A percentile compares a stretch with the other conserved stretches of the same genome.
Evolutionary conservation across 805 yeast genomes (phyloP).

Genomic region (Candida krabiensis): DNA sequence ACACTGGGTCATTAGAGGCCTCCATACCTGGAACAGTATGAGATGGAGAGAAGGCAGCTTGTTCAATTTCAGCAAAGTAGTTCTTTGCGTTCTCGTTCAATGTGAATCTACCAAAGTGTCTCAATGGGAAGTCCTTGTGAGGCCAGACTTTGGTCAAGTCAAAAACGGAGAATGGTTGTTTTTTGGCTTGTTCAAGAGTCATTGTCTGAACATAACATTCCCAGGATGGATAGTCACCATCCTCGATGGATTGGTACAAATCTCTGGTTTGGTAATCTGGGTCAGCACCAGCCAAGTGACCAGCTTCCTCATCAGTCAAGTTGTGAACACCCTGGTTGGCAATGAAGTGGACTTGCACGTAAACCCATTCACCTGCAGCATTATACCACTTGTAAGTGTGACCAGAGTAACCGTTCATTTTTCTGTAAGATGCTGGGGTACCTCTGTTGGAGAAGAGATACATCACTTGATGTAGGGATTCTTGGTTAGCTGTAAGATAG

Average conservation of each 20-base stretch:
- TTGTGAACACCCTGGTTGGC: conserved; percentile 55
- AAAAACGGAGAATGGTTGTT: conserved; percentile 76
- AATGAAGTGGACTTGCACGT: conserved; percentile 75
- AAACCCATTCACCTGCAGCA: conserved; percentile 71
- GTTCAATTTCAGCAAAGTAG: conserved; percentile 86
- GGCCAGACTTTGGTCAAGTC: conserved; percentile 95
- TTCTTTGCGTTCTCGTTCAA: conserved; percentile 83
- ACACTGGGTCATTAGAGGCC: conserved; percentile 80
- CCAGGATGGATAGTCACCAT: conserved; percentile 82
- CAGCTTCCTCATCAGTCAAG: conserved; percentile 66
- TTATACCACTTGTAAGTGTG: conserved; percentile 83
- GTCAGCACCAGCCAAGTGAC: conserved; percentile 65
- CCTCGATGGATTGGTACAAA: conserved; percentile 73
- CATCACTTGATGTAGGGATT: conserved; percentile 73
- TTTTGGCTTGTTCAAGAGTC: conserved; percentile 79
- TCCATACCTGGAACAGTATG: conserved; percentile 84
- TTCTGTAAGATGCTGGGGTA: conserved; percentile 72
- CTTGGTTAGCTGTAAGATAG: conserved; percentile 70
- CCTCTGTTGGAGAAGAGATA: conserved; percentile 78
- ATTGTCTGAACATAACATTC: conserved; percentile 81
- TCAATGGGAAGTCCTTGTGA: conserved; percentile 78
- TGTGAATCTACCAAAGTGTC: conserved; percentile 78
- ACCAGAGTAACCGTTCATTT: conserved; percentile 84
- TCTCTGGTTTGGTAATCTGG: conserved; percentile 85
- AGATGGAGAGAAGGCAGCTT: conserved; percentile 82